Base-by-base conservation (phyloP, 2,329 filamentous ascomycete genomes). In the Plenodomus lindquistii region DNA sequence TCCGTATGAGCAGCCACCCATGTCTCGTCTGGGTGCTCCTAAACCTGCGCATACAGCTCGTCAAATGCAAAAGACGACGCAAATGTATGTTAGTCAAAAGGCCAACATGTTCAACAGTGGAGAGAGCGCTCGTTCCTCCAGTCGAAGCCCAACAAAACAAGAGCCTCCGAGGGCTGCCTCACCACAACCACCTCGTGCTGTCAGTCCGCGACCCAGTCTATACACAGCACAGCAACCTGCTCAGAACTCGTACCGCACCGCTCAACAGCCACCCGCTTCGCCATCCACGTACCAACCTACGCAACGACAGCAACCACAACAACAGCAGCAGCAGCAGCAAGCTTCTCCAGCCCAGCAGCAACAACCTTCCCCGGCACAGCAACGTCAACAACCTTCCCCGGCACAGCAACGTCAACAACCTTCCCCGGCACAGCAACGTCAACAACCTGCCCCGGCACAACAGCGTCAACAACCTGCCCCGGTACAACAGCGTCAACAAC, bases 51-150 rank as follows among this genome's bases (percentile, higher is more conserved):
- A 95, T 52, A 99, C 95, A 0, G 89, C 91, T 3, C 89, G 88
- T 55, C 90, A 94, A 40, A 99, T 99, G 95, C 90, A 96, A 67
- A 89, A 96, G 71, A 90, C 92, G 3, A 94, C 91, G 0, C 88
- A 95, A 62, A 91, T 91, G 72, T 97, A 93, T 65, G 85, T 88
- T 18, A 84, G 86, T 38, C 89, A 97, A 71, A 90, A 89, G 2
- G 84, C 90, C 37, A 91, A 82, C 64, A 86, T 97, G 77, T 94
- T 95, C 71, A 76, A 75, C 44, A 61, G 62, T 3, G 54, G 57
- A 68, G 46, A 76, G 74, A 50, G 50, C 34, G 80, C 85, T 19
- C 80, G 85, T 11, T 80, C 85, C 2, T 75, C 77, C 11, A 86
- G 84, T 4, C 77, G 86, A 47, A 81, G 75, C 53, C 82, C 62